Percentiles rank a stretch among this genome's conserved stretches.
Evolutionary conservation across 2,329 filamentous ascomycete genomes (phyloP).

Genomic region (Trichoderma cornu-damae): DNA sequence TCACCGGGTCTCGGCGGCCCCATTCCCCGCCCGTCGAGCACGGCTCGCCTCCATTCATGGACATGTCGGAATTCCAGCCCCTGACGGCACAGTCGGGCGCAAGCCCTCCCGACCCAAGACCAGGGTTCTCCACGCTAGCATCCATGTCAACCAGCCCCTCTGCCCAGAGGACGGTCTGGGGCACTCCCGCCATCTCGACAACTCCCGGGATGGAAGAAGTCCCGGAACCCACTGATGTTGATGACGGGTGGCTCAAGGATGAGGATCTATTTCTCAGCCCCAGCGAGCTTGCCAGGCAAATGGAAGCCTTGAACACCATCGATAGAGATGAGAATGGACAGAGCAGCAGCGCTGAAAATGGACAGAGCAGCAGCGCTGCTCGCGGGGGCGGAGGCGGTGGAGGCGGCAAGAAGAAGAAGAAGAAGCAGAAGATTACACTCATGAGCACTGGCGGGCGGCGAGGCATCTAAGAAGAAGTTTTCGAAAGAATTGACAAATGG

Average conservation of each 20-base stretch:
- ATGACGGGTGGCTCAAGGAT: constrained; percentile 83
- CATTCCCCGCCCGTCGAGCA: constrained; percentile 36
- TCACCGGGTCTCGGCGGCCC: constrained; percentile 37
- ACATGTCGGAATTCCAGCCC: constrained; percentile 61
- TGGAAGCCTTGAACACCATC: constrained; percentile 49
- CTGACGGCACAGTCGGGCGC: constrained; percentile 47
- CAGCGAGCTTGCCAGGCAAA: constrained; percentile 56
- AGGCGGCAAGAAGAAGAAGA: constrained; percentile 56
- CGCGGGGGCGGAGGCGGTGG: constrained; percentile 25
- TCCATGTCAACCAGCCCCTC: constrained; percentile 78
- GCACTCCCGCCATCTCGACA: constrained; percentile 64
- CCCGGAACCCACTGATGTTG: constrained; percentile 28
- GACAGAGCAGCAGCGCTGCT: constrained; percentile 21
- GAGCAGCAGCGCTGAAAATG: constrained; percentile 21
- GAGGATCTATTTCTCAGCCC: constrained; percentile 55
- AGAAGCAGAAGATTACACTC: constrained; percentile 66
- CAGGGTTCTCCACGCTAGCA: constrained; percentile 63
- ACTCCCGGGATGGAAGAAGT: constrained; percentile 50
- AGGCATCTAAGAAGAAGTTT: constrained; percentile 33
- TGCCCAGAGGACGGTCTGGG: constrained; percentile 79
- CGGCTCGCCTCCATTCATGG: constrained; percentile 38
- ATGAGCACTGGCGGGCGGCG: constrained; percentile 62
- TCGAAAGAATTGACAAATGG: background rate
- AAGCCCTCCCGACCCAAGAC: constrained; percentile 52
- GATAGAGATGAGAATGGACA: constrained; percentile 24